Percentiles rank a stretch among this genome's conserved stretches.
Conservation (phyloP, 73 alveolate species). For the Paramecium sexaurelia region DNA sequence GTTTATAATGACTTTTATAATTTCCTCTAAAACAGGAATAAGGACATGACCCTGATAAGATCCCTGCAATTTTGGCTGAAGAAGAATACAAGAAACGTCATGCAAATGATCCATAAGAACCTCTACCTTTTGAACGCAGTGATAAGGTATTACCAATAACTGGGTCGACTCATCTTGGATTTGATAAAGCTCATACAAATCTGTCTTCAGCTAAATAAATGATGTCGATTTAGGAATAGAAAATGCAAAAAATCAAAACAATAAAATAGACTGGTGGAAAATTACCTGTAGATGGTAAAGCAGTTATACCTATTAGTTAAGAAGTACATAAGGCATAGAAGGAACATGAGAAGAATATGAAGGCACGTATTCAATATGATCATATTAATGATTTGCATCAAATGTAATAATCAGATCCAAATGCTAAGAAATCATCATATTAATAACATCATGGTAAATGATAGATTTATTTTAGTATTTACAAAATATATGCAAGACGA, state of each 20-base stretch:
- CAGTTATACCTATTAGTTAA: not conserved
- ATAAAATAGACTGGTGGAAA: constrained; percentile 53
- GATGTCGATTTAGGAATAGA: constrained; percentile 56
- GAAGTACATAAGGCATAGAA: constrained; percentile 58
- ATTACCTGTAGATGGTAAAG: constrained; percentile 56
- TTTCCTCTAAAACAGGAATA: constrained; percentile 20
- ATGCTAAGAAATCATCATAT: constrained; percentile 56
- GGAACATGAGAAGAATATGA: constrained; percentile 64
- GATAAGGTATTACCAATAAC: constrained; percentile 61
- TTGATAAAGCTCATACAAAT: constrained; percentile 66
- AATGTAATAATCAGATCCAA: constrained; percentile 27
- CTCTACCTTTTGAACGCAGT: constrained; percentile 65
- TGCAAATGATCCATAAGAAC: constrained; percentile 52
- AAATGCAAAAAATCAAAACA: constrained; percentile 55
- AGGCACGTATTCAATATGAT: constrained; percentile 61
- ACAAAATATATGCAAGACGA: constrained; percentile 67
- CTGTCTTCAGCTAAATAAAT: constrained; percentile 60
- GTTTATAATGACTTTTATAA: not conserved
- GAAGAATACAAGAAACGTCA: constrained; percentile 63
- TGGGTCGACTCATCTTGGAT: constrained; percentile 68
- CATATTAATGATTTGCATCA: constrained; percentile 66
- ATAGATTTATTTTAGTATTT: constrained; percentile 1
- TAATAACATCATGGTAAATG: constrained; percentile 41
- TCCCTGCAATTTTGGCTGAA: constrained; percentile 19
- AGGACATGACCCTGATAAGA: constrained; percentile 68